Base-by-base conservation (phyloP, 2,329 filamentous ascomycete species). In the Sporothrix brunneoviolacea region DNA sequence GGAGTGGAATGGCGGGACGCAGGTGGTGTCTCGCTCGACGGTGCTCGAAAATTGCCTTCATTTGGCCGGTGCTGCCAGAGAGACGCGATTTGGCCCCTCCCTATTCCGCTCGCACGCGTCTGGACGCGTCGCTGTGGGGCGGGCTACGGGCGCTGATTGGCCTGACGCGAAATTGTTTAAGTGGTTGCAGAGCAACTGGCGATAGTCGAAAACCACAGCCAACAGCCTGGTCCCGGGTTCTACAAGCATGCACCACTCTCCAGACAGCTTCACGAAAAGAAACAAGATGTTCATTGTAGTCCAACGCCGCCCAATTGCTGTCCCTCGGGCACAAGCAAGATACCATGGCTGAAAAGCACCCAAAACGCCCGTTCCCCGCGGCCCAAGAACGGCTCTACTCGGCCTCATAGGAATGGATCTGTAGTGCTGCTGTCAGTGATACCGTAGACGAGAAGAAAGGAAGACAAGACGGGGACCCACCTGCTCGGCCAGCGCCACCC, bases 401-500 rank as follows among this genome's bases (percentile, higher is more conserved):
- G 8, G 28, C n/a, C n/a, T n/a, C n/a, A n/a, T 28, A 28, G 5
- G 24, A 5, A 10, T 28, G 24, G 24, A 28, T 35, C 10, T 35
- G 32, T n/a, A n/a, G n/a, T n/a, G n/a, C n/a, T n/a, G n/a, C n/a
- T n/a, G n/a, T n/a, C n/a, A n/a, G n/a, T n/a, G n/a, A n/a, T n/a
- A n/a, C 32, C n/a, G 12, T n/a, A 13, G 10, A 35, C 32, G 10
- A n/a, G 12, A 35, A 35, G 15, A 15, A 15, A n/a, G 28, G 6
- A 16, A 13, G 18, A 40, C 10, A 19, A 32, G 16, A 18, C 21
- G 32, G 3, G 28, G 15, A 39, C 57, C 6, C 33, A 57, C 58
- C 55, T 60, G 51, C 8, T 84, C 79, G 10, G 89, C 80, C 64
- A 91, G 80, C 10, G 73, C 72, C 51, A 94, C 72, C 89, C 90